Percentiles rank a stretch among this genome's conserved stretches.
Evolutionary conservation across 2,329 filamentous ascomycete species (phyloP).

Genomic region (Cercospora sojina): DNA sequence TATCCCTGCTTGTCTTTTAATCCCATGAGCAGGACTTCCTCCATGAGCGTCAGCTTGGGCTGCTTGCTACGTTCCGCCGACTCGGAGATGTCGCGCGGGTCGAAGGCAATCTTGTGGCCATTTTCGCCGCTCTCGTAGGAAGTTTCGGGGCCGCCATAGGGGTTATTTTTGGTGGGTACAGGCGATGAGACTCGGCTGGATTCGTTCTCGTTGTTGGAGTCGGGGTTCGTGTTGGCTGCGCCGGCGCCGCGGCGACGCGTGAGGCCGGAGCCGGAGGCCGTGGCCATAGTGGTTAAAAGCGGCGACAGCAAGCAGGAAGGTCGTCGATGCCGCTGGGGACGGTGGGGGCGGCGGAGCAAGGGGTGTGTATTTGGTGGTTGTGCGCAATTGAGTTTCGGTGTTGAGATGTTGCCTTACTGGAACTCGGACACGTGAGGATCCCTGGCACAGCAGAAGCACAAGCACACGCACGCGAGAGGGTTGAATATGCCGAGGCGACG

Average conservation of each 20-base stretch:
- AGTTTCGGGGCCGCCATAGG: slow-evolving; percentile 63
- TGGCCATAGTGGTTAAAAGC: slow-evolving; percentile 53
- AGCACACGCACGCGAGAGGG: neutral
- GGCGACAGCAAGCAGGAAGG: slow-evolving; percentile 4
- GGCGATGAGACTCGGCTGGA: slow-evolving; percentile 66
- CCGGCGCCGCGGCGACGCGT: slow-evolving; percentile 67
- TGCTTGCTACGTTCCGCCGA: slow-evolving; percentile 95
- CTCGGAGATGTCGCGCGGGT: slow-evolving; percentile 95
- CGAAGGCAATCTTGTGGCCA: slow-evolving; percentile 97
- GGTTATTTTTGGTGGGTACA: slow-evolving; percentile 60
- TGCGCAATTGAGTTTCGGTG: slow-evolving; percentile 14
- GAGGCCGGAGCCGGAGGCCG: slow-evolving; percentile 71
- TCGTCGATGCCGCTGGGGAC: neutral
- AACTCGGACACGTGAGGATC: slow-evolving; percentile 12
- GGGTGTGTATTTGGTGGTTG: neutral
- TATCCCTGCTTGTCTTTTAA: slow-evolving; percentile 99
- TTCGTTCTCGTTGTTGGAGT: slow-evolving; percentile 62
- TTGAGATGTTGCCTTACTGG: slow-evolving; percentile 5
- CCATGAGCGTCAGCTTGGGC: slow-evolving; percentile 97
- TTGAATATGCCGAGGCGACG: slow-evolving; percentile 6
- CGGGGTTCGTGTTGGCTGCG: slow-evolving; percentile 55
- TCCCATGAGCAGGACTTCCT: slow-evolving; percentile 91
- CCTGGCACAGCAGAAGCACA: neutral
- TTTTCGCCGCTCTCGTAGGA: slow-evolving; percentile 85
- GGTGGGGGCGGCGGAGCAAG: neutral